Conservation (phyloP, 306 rosid genomes). For the Trifolium fragiferum region DNA sequence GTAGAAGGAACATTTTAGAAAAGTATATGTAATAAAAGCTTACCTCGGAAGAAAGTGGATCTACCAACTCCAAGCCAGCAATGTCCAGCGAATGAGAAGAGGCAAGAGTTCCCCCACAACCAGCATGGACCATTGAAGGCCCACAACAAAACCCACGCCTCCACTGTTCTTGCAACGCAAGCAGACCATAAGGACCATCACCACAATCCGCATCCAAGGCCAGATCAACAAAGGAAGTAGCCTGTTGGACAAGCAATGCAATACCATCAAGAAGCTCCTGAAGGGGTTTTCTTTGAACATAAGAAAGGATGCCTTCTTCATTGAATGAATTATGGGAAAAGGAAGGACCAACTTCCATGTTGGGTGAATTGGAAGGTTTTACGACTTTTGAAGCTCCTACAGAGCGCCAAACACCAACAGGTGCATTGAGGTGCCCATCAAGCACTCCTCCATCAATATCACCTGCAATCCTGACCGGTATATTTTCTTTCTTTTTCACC, state of each 20-base stretch:
- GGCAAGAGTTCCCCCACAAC: conserved; percentile 97
- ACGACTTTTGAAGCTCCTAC: conserved; percentile 79
- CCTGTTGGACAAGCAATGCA: conserved; percentile 89
- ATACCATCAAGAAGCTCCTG: conserved; percentile 97
- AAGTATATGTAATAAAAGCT: conserved; percentile 44
- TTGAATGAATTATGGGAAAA: conserved; percentile 81
- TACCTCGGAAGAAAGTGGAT: conserved; percentile 96
- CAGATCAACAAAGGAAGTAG: conserved; percentile 91
- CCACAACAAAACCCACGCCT: conserved; percentile 97
- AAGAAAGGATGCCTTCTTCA: conserved; percentile 88
- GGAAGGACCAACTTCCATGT: conserved; percentile 75
- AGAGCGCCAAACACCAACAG: conserved; percentile 97
- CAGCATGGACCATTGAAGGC: conserved; percentile 96
- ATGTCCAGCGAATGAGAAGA: conserved; percentile 97
- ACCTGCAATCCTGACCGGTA: conserved; percentile 92
- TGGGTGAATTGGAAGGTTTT: conserved; percentile 74
- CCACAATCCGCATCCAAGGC: conserved; percentile 91
- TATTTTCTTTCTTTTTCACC: conserved; percentile 82
- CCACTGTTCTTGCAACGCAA: conserved; percentile 98
- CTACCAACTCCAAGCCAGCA: conserved; percentile 97
- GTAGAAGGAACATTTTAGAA: conserved; percentile 28
- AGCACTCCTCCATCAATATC: conserved; percentile 84
- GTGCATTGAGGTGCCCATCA: conserved; percentile 88
- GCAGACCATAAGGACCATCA: conserved; percentile 98
- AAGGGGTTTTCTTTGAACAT: conserved; percentile 90